Conservation (phyloP, 2,329 filamentous ascomycete species). For the Epichloe aotearoae region DNA sequence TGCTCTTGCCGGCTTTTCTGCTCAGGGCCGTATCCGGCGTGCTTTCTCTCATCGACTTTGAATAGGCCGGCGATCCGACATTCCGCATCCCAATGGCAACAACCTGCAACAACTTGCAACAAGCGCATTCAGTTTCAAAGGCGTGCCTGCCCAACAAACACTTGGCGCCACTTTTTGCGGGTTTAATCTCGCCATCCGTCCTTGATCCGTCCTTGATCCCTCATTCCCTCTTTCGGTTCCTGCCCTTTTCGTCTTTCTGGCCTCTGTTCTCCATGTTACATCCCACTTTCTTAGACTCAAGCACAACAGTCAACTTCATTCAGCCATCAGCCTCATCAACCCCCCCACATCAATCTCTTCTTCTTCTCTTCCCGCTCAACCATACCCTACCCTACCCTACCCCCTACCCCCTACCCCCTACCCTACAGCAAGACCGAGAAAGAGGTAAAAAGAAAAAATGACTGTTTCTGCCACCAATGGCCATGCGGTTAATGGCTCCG, state of each 20-base stretch:
- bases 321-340: neutral
- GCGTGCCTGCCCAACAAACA: neutral
- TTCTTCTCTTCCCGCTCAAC: neutral
- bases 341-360: too few species aligned
- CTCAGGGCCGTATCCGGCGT: neutral
- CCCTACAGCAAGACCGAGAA: neutral
- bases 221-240: neutral
- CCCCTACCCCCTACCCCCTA: neutral
- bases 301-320: neutral
- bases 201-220: too few species aligned
- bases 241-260: neutral
- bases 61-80: neutral
- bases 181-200: too few species aligned
- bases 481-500: slow-evolving; percentile 11
- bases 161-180: neutral
- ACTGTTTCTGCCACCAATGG: neutral
- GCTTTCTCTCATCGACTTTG: neutral
- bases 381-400: neutral
- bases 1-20: too few species aligned
- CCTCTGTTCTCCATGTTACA: neutral
- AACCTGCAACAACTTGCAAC: too few species aligned
- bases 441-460: neutral
- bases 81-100: neutral
- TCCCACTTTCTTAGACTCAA: neutral
- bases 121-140: neutral